Evolutionary conservation across 2,329 filamentous ascomycete species (phyloP).

Genomic region (Ophiostoma tasmaniense): DNA sequence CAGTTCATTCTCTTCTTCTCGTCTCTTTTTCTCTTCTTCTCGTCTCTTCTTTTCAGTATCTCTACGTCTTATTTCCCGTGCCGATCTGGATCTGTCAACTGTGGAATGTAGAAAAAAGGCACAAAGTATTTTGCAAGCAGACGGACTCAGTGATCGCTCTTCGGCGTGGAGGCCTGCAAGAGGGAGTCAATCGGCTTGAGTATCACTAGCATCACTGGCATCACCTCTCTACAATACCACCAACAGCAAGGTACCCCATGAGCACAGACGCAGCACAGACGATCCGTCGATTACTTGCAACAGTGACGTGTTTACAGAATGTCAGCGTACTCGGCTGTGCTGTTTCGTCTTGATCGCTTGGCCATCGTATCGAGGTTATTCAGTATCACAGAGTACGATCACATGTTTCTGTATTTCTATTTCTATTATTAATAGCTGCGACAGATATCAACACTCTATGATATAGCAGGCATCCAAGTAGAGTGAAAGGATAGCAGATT

Average conservation of each 20-base stretch:
- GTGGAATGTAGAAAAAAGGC: not conserved
- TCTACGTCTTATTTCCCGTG: not conserved
- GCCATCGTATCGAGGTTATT: not conserved
- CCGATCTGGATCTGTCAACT: not conserved
- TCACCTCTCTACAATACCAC: too few relatives aligned
- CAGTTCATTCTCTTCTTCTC: not conserved
- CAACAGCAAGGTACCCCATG: not conserved
- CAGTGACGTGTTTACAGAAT: not conserved
- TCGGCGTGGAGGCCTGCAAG: not conserved
- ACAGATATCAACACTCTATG: not conserved
- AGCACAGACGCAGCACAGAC: slow-evolving; percentile 1
- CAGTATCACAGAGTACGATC: not conserved
- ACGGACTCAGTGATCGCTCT: not conserved
- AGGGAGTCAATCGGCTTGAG: too few relatives aligned
- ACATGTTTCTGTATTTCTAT: not conserved
- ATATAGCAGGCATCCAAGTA: not conserved
- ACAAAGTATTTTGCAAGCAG: too few relatives aligned
- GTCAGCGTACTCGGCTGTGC: not conserved
- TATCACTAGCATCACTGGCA: too few relatives aligned
- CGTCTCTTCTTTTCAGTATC: not conserved
- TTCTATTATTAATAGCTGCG: not conserved
- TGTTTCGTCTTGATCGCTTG: not conserved
- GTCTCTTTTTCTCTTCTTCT: not conserved
- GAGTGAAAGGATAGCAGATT: not conserved
- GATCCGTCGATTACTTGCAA: not conserved